Evolutionary conservation across 192 early-diverging fungal genomes (phyloP).

Genomic region (Umbelopsis sp.): DNA sequence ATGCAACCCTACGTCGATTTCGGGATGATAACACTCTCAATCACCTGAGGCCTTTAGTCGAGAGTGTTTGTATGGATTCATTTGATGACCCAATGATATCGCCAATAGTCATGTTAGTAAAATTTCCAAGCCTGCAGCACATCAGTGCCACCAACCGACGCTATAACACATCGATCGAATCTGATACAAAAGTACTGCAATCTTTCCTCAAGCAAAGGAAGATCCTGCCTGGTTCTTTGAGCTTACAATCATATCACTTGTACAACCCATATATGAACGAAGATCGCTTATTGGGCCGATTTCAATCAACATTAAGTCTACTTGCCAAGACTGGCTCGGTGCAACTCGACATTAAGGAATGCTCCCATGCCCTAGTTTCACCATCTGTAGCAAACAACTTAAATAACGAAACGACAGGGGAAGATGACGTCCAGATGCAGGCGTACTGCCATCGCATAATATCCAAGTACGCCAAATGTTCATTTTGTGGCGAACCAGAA

Average conservation of each 20-base stretch:
- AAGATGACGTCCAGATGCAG: background rate
- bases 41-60: background rate
- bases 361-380: conserved; percentile 35
- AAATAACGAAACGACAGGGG: background rate
- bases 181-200: conserved; percentile 45
- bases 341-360: conserved; percentile 36
- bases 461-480: conserved; percentile 37
- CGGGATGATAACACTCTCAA: conserved; percentile 26
- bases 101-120: conserved; percentile 55
- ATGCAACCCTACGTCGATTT: conserved; percentile 51
- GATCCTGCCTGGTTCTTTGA: conserved; percentile 33
- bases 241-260: conserved; percentile 38
- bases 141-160: conserved; percentile 44
- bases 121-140: conserved; percentile 46
- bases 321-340: conserved; percentile 26
- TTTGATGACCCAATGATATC: conserved; percentile 50
- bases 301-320: conserved; percentile 29
- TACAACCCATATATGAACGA: conserved; percentile 52
- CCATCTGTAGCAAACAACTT: conserved; percentile 26
- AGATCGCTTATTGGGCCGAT: conserved; percentile 26
- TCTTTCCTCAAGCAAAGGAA: conserved; percentile 42
- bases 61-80: conserved; percentile 50
- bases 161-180: conserved; percentile 43
- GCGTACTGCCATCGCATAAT: conserved; percentile 37
- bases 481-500: conserved; percentile 37